phyloP scores from a whole-genome alignment of 345 rosid species.

The Aethionema arabicum region DNA sequence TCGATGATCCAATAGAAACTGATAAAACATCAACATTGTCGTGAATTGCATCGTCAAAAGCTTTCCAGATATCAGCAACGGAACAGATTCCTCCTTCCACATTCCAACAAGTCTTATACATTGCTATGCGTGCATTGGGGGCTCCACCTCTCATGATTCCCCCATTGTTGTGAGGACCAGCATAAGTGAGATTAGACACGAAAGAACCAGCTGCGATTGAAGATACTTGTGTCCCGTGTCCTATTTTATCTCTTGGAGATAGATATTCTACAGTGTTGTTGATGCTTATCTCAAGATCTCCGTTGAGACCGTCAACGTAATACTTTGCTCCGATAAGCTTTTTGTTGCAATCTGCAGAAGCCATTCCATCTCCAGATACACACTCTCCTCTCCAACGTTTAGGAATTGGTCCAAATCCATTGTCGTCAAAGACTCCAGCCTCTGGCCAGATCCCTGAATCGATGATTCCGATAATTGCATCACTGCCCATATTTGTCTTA shows the following conservation, averaged over 20 bases:
- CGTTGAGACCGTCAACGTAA: conserved; percentile 44
- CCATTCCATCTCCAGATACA: conserved; percentile 34
- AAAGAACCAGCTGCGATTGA: conserved; percentile 48
- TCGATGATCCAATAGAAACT: conserved; percentile 33
- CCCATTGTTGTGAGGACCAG: no score
- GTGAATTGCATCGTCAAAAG: conserved; percentile 52
- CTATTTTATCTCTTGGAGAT: conserved; percentile 51
- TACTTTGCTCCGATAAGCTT: conserved; percentile 57
- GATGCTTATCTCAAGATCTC: conserved; percentile 37
- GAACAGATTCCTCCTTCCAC: conserved; percentile 33
- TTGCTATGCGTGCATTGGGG: conserved; percentile 49
- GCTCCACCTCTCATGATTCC: conserved; percentile 41
- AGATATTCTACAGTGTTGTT: conserved; percentile 39
- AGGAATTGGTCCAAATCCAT: conserved; percentile 44
- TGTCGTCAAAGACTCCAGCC: conserved; percentile 40
- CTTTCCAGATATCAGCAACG: conserved; percentile 49
- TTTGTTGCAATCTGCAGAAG: conserved; percentile 41
- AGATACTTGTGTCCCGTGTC: conserved; percentile 60
- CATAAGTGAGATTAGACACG: conserved; percentile 42
- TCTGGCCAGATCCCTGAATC: conserved; percentile 44
- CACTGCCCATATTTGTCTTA: conserved; percentile 37
- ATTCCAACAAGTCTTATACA: conserved; percentile 56
- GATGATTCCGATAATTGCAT: conserved; percentile 32
- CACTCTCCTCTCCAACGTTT: conserved; percentile 50
- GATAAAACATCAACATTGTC: conserved; percentile 54